A percentile compares a stretch with the other conserved stretches of the same genome.
Evolutionary conservation across 2,329 filamentous ascomycete species (phyloP).

Genomic region (Aspergillus fumigatus): DNA sequence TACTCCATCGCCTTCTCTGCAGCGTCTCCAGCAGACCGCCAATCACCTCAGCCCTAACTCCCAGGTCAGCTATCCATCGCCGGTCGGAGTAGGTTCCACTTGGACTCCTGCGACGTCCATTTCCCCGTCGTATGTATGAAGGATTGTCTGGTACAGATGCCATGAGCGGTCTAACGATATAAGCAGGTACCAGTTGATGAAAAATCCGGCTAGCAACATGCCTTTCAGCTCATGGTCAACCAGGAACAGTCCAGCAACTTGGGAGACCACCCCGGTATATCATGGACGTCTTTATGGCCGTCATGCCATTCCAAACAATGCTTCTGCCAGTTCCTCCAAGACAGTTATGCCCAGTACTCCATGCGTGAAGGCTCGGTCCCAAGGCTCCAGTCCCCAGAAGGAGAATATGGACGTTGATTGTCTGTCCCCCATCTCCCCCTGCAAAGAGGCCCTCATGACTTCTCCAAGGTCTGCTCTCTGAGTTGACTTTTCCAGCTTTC

Average conservation of each 20-base stretch:
- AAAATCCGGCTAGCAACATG: slow-evolving; percentile 32
- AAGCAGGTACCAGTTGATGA: slow-evolving; percentile 36
- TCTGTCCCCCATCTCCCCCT: slow-evolving; percentile 35
- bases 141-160: background rate
- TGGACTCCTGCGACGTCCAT: slow-evolving; percentile 48
- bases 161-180: slow-evolving; percentile 22
- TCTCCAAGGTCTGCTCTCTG: slow-evolving; percentile 32
- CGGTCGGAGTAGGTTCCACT: slow-evolving; percentile 36
- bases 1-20: slow-evolving; percentile 41
- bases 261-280: slow-evolving; percentile 37
- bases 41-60: slow-evolving; percentile 41
- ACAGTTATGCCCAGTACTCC: slow-evolving; percentile 29
- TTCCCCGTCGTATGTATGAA: slow-evolving; percentile 42
- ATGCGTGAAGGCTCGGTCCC: slow-evolving; percentile 26
- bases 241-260: slow-evolving; percentile 31
- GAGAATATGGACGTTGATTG: slow-evolving; percentile 35
- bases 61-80: slow-evolving; percentile 41
- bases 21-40: slow-evolving; percentile 36
- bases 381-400: slow-evolving; percentile 39
- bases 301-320: slow-evolving; percentile 27
- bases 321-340: slow-evolving; percentile 34
- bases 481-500: background rate
- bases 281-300: slow-evolving; percentile 27
- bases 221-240: slow-evolving; percentile 37
- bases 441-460: slow-evolving; percentile 34